Base-by-base conservation (phyloP, 2,329 filamentous ascomycete genomes). In the Fusarium sp. region DNA sequence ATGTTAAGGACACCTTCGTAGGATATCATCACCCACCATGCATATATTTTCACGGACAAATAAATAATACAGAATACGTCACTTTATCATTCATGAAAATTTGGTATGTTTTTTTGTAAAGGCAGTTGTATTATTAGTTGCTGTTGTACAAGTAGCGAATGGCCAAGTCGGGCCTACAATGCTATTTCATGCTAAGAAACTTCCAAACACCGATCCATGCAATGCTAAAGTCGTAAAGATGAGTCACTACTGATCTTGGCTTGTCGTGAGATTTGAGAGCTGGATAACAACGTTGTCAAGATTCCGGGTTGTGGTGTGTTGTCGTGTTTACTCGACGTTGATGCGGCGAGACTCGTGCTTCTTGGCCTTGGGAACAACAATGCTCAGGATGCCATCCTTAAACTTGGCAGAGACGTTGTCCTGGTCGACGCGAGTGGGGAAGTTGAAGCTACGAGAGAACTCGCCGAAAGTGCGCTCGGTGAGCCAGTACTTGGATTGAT, bases 361-460 rank as follows among this genome's bases (percentile, higher is more conserved):
- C 83, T 87, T 88, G 30, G 88, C 87, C 86, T 92, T 93, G 56
- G 92, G 92, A 24, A 93, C 87, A 31, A 85, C 78, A 66, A 94
- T 85, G 74, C 81, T 88, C 73, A 94, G 84, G 71, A 93, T 85
- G 33, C 92, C 92, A 68, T 93, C 88, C 81, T 89, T 87, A 75
- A 93, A 87, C 60, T 79, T 85, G 55, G 92, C 92, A 48, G 81
- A 85, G 61, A 94, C 91, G 7, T 77, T 82, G 22, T 90, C 88
- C 76, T 89, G 87, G 77, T 92, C 89, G 68, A 94, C 86, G 33
- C 87, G 87, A 58, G 82, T 82, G 2, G 91, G 90, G 84, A 94
- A 93, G 80, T 84, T 88, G 84, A 93, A 93, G 66, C 86, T 89
- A 71, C 92, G 88, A 54, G 88, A 86, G 83, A 93, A 94, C 73